These are phyloP conservation scores for Aspergillus sp. DNA, from an alignment of 2,329 filamentous ascomycete species.

Conservation along the genomic window DNA sequence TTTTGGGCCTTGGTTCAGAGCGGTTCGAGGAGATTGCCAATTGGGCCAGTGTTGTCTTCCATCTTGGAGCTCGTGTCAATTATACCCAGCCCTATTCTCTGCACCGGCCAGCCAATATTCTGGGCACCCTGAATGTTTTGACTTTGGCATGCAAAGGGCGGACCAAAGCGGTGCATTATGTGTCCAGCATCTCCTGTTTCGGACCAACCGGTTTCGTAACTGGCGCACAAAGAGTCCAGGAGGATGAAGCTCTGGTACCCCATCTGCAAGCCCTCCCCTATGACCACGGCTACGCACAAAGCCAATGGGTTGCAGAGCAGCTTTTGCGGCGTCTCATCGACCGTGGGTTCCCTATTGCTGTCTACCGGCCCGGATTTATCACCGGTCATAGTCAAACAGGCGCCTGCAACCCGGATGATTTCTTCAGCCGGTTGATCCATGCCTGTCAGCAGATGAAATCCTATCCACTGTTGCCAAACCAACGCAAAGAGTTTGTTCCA, in stretches of 20 bases:
- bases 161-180: slow-evolving; percentile 5
- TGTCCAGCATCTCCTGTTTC: slow-evolving; percentile 18
- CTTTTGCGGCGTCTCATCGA: slow-evolving; percentile 64
- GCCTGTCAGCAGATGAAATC: slow-evolving; percentile 64
- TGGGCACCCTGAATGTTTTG: slow-evolving; percentile 63
- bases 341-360: slow-evolving; percentile 60
- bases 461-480: slow-evolving; percentile 17
- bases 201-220: slow-evolving; percentile 17
- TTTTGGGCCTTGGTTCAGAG: slow-evolving; percentile 40
- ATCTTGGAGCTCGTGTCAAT: slow-evolving; percentile 68
- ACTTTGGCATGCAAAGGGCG: slow-evolving; percentile 50
- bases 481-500: slow-evolving; percentile 20
- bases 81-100: slow-evolving; percentile 67
- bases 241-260: slow-evolving; percentile 12
- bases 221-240: slow-evolving; percentile 9
- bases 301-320: slow-evolving; percentile 65
- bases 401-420: slow-evolving; percentile 64
- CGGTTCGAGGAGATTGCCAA: slow-evolving; percentile 39
- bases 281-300: slow-evolving; percentile 75
- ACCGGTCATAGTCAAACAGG: slow-evolving; percentile 61
- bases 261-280: slow-evolving; percentile 32
- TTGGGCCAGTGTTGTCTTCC: slow-evolving; percentile 60
- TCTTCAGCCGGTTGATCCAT: slow-evolving; percentile 70
- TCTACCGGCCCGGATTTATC: slow-evolving; percentile 75
- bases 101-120: slow-evolving; percentile 62